Evolutionary conservation across 2,329 filamentous ascomycete genomes (phyloP).

Genomic region (Lomentospora prolificans): DNA sequence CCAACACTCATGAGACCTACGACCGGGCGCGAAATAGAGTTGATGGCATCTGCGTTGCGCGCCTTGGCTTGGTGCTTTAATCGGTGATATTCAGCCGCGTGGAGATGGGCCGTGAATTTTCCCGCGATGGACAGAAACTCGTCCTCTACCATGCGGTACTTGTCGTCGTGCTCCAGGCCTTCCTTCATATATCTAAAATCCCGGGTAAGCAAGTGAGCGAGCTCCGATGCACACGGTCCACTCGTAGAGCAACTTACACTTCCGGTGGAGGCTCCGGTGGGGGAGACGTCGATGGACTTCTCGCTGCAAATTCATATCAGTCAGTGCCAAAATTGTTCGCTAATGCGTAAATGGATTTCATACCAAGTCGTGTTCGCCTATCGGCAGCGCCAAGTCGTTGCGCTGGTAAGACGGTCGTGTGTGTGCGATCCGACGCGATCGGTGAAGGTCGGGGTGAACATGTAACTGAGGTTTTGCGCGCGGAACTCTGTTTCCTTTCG

Average conservation of each 20-base stretch:
- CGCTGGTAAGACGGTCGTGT: neutral
- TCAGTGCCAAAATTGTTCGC: no score
- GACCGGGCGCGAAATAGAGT: slow-evolving; percentile 41
- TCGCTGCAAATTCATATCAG: neutral
- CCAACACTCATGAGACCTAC: slow-evolving; percentile 28
- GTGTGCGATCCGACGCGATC: neutral
- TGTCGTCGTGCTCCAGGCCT: slow-evolving; percentile 57
- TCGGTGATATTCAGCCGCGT: slow-evolving; percentile 66
- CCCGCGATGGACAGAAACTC: slow-evolving; percentile 61
- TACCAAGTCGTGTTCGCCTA: neutral
- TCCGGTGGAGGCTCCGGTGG: slow-evolving; percentile 37
- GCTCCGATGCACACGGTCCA: neutral
- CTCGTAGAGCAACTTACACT: slow-evolving; percentile 22
- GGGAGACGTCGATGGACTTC: slow-evolving; percentile 40
- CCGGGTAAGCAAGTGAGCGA: neutral
- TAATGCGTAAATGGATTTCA: neutral
- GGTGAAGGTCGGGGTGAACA: neutral
- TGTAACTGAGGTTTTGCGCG: neutral
- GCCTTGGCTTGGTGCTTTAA: slow-evolving; percentile 48
- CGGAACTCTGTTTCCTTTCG: neutral
- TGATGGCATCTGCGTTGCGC: slow-evolving; percentile 43
- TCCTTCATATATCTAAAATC: slow-evolving; percentile 49
- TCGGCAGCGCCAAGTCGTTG: neutral
- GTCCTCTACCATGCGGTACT: slow-evolving; percentile 76
- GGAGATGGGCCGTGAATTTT: slow-evolving; percentile 63